Evolutionary conservation across 192 early-diverging fungal genomes (phyloP).

Genomic region (Allomyces arbusculus): DNA sequence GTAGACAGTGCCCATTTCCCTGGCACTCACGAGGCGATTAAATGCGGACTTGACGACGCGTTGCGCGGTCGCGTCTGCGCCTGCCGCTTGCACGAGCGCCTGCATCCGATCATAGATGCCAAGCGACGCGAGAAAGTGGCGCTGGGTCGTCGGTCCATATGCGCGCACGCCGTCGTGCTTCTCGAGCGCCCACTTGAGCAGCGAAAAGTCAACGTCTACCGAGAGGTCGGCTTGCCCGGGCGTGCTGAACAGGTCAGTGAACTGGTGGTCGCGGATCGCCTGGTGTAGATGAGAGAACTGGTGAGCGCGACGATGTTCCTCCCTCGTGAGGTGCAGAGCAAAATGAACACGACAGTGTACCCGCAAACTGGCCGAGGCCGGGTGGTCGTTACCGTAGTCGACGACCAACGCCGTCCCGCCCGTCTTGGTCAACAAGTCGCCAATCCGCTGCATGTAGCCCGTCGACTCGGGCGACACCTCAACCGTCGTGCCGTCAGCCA

Average conservation of each 20-base stretch:
- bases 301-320: background rate
- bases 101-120: slow-evolving; percentile 58
- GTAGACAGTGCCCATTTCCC: slow-evolving; percentile 73
- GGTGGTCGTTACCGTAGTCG: slow-evolving; percentile 76
- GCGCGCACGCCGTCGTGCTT: slow-evolving; percentile 8
- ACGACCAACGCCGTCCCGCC: slow-evolving; percentile 56
- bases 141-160: slow-evolving; percentile 64
- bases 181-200: slow-evolving; percentile 35
- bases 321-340: background rate
- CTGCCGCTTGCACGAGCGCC: slow-evolving; percentile 38
- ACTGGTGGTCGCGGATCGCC: slow-evolving; percentile 68
- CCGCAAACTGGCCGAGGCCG: slow-evolving; percentile 55
- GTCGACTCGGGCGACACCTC: slow-evolving; percentile 72
- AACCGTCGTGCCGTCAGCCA: slow-evolving; percentile 49
- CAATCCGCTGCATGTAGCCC: slow-evolving; percentile 39
- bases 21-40: slow-evolving; percentile 51
- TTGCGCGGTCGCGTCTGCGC: slow-evolving; percentile 16
- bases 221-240: slow-evolving; percentile 80
- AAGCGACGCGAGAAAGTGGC: slow-evolving; percentile 48
- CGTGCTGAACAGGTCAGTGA: slow-evolving; percentile 47
- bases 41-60: slow-evolving; percentile 45
- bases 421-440: slow-evolving; percentile 38
- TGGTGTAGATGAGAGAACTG: slow-evolving; percentile 7
- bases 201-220: slow-evolving; percentile 76
- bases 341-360: slow-evolving; percentile 13